These are phyloP conservation scores for Aspergillus fumigatus DNA, from an alignment of 2,329 filamentous ascomycete genomes.

Conservation along the genomic window DNA sequence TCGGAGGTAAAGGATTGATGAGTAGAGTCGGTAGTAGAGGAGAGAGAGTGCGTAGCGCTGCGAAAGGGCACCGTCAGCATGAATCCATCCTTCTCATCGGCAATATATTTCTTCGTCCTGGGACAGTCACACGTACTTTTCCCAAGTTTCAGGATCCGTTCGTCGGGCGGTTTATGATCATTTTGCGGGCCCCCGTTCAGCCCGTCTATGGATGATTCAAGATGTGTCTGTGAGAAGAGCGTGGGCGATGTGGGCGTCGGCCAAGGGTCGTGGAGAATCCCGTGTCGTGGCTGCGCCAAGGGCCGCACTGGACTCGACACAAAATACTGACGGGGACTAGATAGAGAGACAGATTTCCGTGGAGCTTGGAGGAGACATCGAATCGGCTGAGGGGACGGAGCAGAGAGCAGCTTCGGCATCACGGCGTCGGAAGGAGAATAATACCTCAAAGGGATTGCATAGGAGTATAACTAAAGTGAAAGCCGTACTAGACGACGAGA, in stretches of 20 bases:
- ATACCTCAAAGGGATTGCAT: not conserved
- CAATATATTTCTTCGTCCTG: not conserved
- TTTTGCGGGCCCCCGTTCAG: slow-evolving; percentile 16
- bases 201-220: slow-evolving; percentile 19
- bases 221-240: slow-evolving; percentile 24
- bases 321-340: slow-evolving; percentile 19
- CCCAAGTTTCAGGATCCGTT: slow-evolving; percentile 58
- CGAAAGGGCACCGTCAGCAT: slow-evolving; percentile 9
- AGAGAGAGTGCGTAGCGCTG: slow-evolving; percentile 58
- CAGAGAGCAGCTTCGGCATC: slow-evolving; percentile 25
- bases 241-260: slow-evolving; percentile 20
- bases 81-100: not conserved
- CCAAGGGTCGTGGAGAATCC: slow-evolving; percentile 33
- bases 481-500: slow-evolving; percentile 5
- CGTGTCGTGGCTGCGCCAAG: slow-evolving; percentile 35
- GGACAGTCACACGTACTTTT: slow-evolving; percentile 46
- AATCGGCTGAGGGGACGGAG: slow-evolving; percentile 5
- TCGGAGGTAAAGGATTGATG: slow-evolving; percentile 56
- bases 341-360: slow-evolving; percentile 1
- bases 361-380: slow-evolving; percentile 6
- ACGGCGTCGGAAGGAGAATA: not conserved
- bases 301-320: slow-evolving; percentile 24
- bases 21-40: slow-evolving; percentile 59
- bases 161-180: slow-evolving; percentile 51
- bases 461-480: slow-evolving; percentile 2